Conservation (phyloP, 257 asterid genomes). For the Lantana camara region DNA sequence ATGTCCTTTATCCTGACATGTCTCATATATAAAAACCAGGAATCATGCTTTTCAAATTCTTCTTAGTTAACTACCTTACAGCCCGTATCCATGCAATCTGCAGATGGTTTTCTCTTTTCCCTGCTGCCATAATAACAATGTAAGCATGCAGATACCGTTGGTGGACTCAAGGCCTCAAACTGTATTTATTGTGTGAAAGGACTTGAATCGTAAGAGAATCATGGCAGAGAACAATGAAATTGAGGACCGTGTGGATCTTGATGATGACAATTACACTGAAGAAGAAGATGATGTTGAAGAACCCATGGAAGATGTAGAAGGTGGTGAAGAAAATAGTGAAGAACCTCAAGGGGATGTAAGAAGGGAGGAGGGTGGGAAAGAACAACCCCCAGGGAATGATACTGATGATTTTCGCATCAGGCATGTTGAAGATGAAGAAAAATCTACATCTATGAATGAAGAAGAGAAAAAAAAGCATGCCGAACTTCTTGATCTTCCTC, state of each 20-base stretch:
- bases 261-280: slow-evolving; percentile 81
- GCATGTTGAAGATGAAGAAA: slow-evolving; percentile 53
- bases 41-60: slow-evolving; percentile 35
- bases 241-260: slow-evolving; percentile 91
- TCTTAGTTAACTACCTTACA: slow-evolving; percentile 42
- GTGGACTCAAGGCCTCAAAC: slow-evolving; percentile 42
- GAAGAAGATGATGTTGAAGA: slow-evolving; percentile 87
- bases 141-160: slow-evolving; percentile 54
- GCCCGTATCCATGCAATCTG: slow-evolving; percentile 39
- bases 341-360: slow-evolving; percentile 56
- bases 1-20: slow-evolving; percentile 34
- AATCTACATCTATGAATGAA: slow-evolving; percentile 38
- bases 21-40: slow-evolving; percentile 36
- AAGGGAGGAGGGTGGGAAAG: slow-evolving; percentile 62
- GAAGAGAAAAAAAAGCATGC: slow-evolving; percentile 51
- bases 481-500: slow-evolving; percentile 85
- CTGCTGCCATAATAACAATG: slow-evolving; percentile 41
- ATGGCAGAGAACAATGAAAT: slow-evolving; percentile 86
- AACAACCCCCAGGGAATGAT: slow-evolving; percentile 50
- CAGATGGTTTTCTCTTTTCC: slow-evolving; percentile 40
- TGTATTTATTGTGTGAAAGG: slow-evolving; percentile 50
- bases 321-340: slow-evolving; percentile 59
- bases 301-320: slow-evolving; percentile 79
- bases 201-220: slow-evolving; percentile 38
- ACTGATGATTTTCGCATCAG: slow-evolving; percentile 36